Evolutionary conservation across 129 eudicot genomes (phyloP).

Genomic region (Dittrichia graveolens): DNA sequence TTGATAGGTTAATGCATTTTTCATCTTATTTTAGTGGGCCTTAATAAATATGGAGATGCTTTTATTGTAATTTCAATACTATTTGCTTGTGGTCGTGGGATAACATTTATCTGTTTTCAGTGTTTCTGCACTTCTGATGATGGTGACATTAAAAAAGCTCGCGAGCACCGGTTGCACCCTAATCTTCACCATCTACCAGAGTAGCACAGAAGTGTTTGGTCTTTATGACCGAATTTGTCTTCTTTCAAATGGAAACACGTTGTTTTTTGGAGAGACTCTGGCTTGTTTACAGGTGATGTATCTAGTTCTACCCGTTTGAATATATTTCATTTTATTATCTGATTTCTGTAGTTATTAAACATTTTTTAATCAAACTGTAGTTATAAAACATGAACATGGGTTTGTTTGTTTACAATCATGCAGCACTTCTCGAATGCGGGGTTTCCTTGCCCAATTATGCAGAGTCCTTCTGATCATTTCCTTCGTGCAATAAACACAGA

Average conservation of each 20-base stretch:
- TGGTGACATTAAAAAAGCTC: slow-evolving; percentile 95
- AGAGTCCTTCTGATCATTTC: slow-evolving; percentile 98
- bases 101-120: slow-evolving; percentile 41
- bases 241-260: slow-evolving; percentile 90
- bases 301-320: not conserved
- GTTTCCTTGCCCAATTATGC: slow-evolving; percentile 99
- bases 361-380: no score
- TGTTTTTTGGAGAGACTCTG: slow-evolving; percentile 92
- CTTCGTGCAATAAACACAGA: slow-evolving; percentile 95
- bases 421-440: slow-evolving; percentile 98
- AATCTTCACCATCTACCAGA: slow-evolving; percentile 78
- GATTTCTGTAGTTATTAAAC: not conserved
- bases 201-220: slow-evolving; percentile 99
- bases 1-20: slow-evolving; percentile 60
- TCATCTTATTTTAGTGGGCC: slow-evolving; percentile 8
- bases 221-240: slow-evolving; percentile 94
- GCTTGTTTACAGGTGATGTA: slow-evolving; percentile 89
- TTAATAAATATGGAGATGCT: no score
- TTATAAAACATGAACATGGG: not conserved
- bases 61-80: no score
- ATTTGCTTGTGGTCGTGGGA: no score
- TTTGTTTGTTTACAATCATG: slow-evolving; percentile 23
- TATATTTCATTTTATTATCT: not conserved
- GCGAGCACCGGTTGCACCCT: slow-evolving; percentile 95
- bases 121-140: slow-evolving; percentile 96